phyloP scores from a whole-genome alignment of 140 eudicot species.

The Flaveria floridana region DNA sequence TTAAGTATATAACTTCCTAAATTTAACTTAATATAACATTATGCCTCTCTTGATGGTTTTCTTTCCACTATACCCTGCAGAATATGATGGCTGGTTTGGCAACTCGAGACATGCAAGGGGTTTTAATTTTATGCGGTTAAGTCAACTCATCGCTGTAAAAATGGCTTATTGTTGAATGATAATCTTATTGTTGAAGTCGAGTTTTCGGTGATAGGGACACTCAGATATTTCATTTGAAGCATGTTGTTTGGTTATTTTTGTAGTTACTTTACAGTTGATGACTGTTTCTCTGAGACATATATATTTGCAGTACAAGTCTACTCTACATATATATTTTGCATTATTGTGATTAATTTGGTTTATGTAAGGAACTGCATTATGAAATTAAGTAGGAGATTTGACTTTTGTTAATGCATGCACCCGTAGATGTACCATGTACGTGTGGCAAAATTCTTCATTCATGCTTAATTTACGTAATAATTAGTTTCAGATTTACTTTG shows the following conservation, averaged over 20 bases:
- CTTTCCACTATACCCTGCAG: not conserved
- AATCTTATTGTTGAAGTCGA: slow-evolving; percentile 12
- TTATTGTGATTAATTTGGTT: no score
- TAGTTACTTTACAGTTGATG: not conserved
- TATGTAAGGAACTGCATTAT: no score
- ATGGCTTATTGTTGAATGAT: not conserved
- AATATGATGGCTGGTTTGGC: slow-evolving; percentile 20
- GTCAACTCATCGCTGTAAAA: slow-evolving; percentile 6
- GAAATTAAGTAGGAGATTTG: no score
- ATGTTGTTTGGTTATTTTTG: not conserved
- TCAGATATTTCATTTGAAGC: slow-evolving; percentile 15
- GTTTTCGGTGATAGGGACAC: slow-evolving; percentile 7
- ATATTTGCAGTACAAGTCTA: no score
- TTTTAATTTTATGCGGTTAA: not conserved
- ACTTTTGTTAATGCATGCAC: no score
- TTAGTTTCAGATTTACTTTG: no score
- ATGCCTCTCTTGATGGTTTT: not conserved
- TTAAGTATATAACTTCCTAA: not conserved
- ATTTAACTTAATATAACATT: not conserved
- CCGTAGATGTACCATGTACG: no score
- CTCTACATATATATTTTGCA: no score
- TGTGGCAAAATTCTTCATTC: no score
- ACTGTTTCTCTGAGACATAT: no score
- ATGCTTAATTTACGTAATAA: no score
- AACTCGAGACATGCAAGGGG: no score